Evolutionary conservation across 352 stramenopile species (phyloP).

Genomic region (Pythium biforme): DNA sequence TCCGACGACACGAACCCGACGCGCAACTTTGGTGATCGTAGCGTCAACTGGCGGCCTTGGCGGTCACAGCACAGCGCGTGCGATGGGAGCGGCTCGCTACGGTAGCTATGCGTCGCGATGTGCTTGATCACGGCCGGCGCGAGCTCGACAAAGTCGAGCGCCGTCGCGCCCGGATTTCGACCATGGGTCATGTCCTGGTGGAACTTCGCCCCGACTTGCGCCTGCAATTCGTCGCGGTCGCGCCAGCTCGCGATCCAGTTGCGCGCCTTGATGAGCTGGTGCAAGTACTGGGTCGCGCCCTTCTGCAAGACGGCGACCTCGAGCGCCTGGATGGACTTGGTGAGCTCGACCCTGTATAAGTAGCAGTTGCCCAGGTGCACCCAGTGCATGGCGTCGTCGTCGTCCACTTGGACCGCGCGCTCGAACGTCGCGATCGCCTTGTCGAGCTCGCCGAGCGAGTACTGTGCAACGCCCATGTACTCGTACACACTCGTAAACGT

Average conservation of each 20-base stretch:
- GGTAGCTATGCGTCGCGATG: constrained; percentile 2
- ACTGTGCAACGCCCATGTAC: constrained; percentile 68
- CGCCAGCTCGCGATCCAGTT: constrained; percentile 73
- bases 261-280: constrained; percentile 58
- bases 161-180: constrained; percentile 23
- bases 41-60: constrained; percentile 1
- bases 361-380: constrained; percentile 73
- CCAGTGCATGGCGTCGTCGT: constrained; percentile 50
- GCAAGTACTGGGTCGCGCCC: constrained; percentile 29
- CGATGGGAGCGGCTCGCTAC: neutral
- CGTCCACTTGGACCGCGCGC: constrained; percentile 45
- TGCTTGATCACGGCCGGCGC: constrained; percentile 29
- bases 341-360: constrained; percentile 47
- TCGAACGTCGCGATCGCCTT: constrained; percentile 64
- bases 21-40: constrained; percentile 38
- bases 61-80: constrained; percentile 9
- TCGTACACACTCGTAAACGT: constrained; percentile 54
- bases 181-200: constrained; percentile 22
- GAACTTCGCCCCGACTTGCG: constrained; percentile 30
- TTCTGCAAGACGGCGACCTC: constrained; percentile 51
- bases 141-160: constrained; percentile 53
- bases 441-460: constrained; percentile 58
- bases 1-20: constrained; percentile 81
- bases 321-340: constrained; percentile 42
- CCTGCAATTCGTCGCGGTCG: constrained; percentile 52